These are phyloP conservation scores for Astragalus glycyphyllos DNA, from an alignment of 306 rosid species.

Conservation along the genomic window DNA sequence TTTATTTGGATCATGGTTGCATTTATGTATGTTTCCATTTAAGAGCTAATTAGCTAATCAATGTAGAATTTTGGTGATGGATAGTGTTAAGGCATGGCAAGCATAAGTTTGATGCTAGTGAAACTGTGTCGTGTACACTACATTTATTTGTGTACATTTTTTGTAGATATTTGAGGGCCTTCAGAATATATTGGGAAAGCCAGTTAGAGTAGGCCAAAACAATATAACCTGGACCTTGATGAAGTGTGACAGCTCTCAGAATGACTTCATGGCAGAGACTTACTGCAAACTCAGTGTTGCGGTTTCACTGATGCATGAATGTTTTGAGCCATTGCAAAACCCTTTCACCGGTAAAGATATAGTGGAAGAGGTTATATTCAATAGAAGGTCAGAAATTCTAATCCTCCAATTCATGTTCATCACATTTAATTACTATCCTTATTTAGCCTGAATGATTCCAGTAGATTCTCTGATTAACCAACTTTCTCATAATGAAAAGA, in stretches of 20 bases:
- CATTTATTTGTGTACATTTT: constrained; percentile 34
- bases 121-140: constrained; percentile 2
- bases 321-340: constrained; percentile 79
- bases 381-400: constrained; percentile 58
- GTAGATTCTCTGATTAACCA: constrained; percentile 28
- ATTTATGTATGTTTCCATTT: constrained; percentile 9
- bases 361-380: constrained; percentile 70
- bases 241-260: constrained; percentile 53
- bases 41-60: not conserved
- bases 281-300: constrained; percentile 80
- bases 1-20: constrained; percentile 4
- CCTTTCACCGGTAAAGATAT: constrained; percentile 64
- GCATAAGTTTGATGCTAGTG: constrained; percentile 26
- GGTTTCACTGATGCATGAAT: constrained; percentile 83
- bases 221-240: constrained; percentile 78
- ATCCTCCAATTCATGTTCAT: constrained; percentile 33
- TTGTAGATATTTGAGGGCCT: constrained; percentile 69
- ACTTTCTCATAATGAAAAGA: not conserved
- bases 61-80: constrained; percentile 15
- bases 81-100: constrained; percentile 22
- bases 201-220: constrained; percentile 51
- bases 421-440: not conserved
- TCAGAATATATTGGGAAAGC: constrained; percentile 58
- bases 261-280: constrained; percentile 53
- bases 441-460: not conserved